Evolutionary conservation across 2,329 filamentous ascomycete species (phyloP).

Genomic region (Diplodia mutila): DNA sequence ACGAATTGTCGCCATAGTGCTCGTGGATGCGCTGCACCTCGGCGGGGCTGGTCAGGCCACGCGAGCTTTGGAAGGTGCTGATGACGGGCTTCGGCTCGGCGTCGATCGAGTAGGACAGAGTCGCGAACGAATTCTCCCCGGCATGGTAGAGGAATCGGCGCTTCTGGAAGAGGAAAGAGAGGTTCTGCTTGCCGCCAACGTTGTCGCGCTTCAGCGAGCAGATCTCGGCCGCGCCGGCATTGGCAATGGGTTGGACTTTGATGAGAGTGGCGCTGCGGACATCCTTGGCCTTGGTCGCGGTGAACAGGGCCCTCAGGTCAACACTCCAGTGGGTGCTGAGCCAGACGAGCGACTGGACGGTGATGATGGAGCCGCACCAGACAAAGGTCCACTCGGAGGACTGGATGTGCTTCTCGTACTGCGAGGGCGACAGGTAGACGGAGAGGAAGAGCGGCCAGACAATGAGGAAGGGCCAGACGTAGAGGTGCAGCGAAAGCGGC

Average conservation of each 20-base stretch:
- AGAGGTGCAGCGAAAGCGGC: conserved; percentile 78
- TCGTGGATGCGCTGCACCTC: conserved; percentile 81
- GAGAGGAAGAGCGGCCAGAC: conserved; percentile 91
- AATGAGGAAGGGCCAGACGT: conserved; percentile 90
- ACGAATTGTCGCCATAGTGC: conserved; percentile 94
- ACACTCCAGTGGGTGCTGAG: conserved; percentile 98
- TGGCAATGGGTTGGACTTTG: conserved; percentile 88
- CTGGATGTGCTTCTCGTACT: conserved; percentile 88
- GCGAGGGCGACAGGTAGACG: conserved; percentile 79
- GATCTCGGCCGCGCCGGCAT: conserved; percentile 88
- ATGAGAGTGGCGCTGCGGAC: conserved; percentile 80
- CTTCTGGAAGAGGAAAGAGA: conserved; percentile 97
- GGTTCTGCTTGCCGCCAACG: conserved; percentile 72
- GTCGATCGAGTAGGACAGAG: conserved; percentile 83
- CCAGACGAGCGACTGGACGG: conserved; percentile 86
- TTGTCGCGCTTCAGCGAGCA: conserved; percentile 78
- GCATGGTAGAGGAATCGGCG: conserved; percentile 87
- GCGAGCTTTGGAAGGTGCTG: conserved; percentile 75
- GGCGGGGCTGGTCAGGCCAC: conserved; percentile 72
- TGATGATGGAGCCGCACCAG: conserved; percentile 86
- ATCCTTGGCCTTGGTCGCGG: conserved; percentile 69
- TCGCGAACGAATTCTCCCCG: conserved; percentile 73
- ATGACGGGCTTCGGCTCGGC: conserved; percentile 79
- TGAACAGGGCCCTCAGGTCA: conserved; percentile 80
- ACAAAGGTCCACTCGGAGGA: conserved; percentile 99